phyloP scores from a whole-genome alignment of 371 early-diverging fungal genomes.

The Modicella reniformis region DNA sequence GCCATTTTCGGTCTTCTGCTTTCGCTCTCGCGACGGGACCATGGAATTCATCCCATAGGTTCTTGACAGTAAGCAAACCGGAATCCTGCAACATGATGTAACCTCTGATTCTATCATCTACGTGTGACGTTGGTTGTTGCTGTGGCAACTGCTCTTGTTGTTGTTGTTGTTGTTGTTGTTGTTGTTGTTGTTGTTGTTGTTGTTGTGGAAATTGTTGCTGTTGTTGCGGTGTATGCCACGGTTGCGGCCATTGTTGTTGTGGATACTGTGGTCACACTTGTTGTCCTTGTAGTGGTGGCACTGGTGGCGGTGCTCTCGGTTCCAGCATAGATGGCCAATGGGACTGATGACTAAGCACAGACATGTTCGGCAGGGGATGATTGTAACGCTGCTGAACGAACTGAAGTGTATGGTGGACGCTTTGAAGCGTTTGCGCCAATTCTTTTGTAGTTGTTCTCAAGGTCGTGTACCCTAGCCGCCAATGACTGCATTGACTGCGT shows the following conservation, averaged over 20 bases:
- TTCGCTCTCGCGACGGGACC: slow-evolving; percentile 13
- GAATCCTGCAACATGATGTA: slow-evolving; percentile 13
- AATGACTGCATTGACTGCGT: not conserved
- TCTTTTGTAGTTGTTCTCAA: too few relatives aligned
- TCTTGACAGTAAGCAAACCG: slow-evolving; percentile 5
- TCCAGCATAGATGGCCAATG: too few relatives aligned
- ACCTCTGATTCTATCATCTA: slow-evolving; percentile 3
- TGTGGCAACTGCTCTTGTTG: not conserved
- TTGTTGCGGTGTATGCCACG: not conserved
- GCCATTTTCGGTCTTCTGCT: slow-evolving; percentile 8
- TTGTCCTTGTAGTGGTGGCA: not conserved
- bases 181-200: not conserved
- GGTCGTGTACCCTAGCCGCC: not conserved
- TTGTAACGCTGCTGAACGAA: too few relatives aligned
- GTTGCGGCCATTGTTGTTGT: not conserved
- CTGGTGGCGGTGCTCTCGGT: too few relatives aligned
- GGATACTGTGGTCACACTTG: not conserved
- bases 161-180: slow-evolving; percentile 2
- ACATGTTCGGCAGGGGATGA: too few relatives aligned
- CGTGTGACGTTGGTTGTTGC: not conserved
- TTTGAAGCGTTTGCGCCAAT: too few relatives aligned
- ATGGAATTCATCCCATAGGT: slow-evolving; percentile 21
- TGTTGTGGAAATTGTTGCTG: not conserved
- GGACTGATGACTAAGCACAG: too few relatives aligned
- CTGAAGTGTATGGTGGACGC: too few relatives aligned